These are phyloP conservation scores for Trichoderma gamsii DNA, from an alignment of 495 filamentous ascomycete species.

Conservation along the genomic window DNA sequence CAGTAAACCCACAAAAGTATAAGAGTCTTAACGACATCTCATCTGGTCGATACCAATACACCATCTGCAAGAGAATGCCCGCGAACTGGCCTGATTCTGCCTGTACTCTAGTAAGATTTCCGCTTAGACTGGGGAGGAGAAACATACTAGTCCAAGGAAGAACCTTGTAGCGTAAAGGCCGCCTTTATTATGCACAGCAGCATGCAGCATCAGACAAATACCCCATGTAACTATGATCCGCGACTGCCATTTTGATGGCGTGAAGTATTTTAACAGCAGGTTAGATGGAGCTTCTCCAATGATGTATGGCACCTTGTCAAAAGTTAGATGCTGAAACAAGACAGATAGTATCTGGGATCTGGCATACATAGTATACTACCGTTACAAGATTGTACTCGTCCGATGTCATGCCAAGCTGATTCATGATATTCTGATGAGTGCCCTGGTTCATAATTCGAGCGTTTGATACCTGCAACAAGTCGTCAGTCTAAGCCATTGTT, in stretches of 20 bases:
- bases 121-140: background rate
- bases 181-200: slow-evolving; percentile 31
- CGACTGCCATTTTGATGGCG: slow-evolving; percentile 36
- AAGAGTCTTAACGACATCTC: slow-evolving; percentile 34
- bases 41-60: slow-evolving; percentile 42
- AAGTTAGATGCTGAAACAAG: slow-evolving; percentile 19
- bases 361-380: slow-evolving; percentile 28
- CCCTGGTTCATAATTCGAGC: slow-evolving; percentile 36
- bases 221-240: slow-evolving; percentile 37
- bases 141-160: slow-evolving; percentile 32
- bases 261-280: slow-evolving; percentile 34
- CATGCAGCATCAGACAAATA: slow-evolving; percentile 31
- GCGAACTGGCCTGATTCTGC: slow-evolving; percentile 39
- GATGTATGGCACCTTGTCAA: slow-evolving; percentile 39
- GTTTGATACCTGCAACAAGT: slow-evolving; percentile 30
- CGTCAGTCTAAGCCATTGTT: slow-evolving; percentile 19
- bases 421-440: slow-evolving; percentile 40
- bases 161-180: slow-evolving; percentile 34
- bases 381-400: slow-evolving; percentile 30
- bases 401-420: slow-evolving; percentile 32
- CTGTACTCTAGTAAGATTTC: slow-evolving; percentile 18
- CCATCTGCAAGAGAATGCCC: slow-evolving; percentile 36
- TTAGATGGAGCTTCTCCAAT: slow-evolving; percentile 40
- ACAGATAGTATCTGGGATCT: background rate
- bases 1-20: slow-evolving; percentile 28